Percentiles rank a stretch among this genome's conserved stretches.
These are phyloP conservation scores for Lathyrus oleraceus DNA, from an alignment of 306 rosid genomes.

Conservation along the genomic window DNA sequence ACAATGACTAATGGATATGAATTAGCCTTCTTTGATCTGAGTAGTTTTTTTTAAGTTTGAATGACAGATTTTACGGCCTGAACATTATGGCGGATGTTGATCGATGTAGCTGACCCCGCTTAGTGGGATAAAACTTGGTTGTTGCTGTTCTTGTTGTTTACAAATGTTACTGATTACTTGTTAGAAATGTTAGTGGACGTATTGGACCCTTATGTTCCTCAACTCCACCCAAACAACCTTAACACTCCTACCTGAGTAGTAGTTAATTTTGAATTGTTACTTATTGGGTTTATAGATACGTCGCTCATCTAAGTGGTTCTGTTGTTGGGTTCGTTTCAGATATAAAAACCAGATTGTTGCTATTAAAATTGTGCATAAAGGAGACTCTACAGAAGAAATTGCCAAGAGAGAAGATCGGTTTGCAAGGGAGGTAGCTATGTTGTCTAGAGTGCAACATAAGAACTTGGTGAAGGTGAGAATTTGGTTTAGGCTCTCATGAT, in stretches of 20 bases:
- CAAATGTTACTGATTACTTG: not conserved
- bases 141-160: no score
- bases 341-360: constrained; percentile 88
- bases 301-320: constrained; percentile 24
- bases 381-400: constrained; percentile 75
- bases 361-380: constrained; percentile 76
- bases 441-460: constrained; percentile 89
- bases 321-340: constrained; percentile 47
- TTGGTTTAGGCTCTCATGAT: constrained; percentile 33
- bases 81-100: no score
- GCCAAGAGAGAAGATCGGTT: constrained; percentile 74
- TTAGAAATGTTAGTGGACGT: not conserved
- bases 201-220: not conserved
- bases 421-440: constrained; percentile 90
- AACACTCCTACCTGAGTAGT: constrained; percentile 11
- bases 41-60: constrained; percentile 14
- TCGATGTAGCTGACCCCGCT: no score
- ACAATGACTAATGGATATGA: constrained; percentile 29
- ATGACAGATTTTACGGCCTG: not conserved
- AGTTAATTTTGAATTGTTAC: not conserved
- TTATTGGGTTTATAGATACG: constrained; percentile 28
- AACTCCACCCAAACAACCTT: not conserved
- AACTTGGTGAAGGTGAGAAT: constrained; percentile 82
- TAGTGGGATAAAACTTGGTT: no score
- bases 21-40: constrained; percentile 31